Evolutionary conservation across 1,139 yeast species (phyloP), one percentile per base, ranked within the genome.

Genomic region (Insectozyma bohioensis): DNA sequence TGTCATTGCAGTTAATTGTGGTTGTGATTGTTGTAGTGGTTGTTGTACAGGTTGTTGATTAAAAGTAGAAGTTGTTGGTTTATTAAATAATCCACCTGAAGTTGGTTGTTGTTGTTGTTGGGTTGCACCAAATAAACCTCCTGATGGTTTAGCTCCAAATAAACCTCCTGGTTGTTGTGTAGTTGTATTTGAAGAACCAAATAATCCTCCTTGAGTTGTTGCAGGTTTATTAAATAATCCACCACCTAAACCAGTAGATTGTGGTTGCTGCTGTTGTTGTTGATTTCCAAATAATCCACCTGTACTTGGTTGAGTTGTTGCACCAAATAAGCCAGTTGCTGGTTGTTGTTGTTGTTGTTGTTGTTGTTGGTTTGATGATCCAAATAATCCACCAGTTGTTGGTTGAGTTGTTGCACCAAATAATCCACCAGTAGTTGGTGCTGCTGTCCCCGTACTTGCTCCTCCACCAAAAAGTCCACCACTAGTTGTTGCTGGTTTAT

Each of bases 1-100:
- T 0, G 97, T 86, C 74, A 90, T 78, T 5, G 95, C 84, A 3
- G 92, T 85, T 34, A 88, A 70, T 28, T 77, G 82, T 12, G 37
- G 35, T 31, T 37, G 51, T 20, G 42, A 48, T 26, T 44, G 49
- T 20, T 45, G 46, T 22, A 31, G 43, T 30, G 38, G 36, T 30
- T 37, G 39, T 23, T 30, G 42, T 28, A 28, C 10, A 28, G 32
- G 20, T 33, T 28, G 17, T 13, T 14, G 24, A 26, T 35, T n/a
- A n/a, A n/a, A n/a, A n/a, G n/a, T n/a, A n/a, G n/a, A n/a, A n/a
- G n/a, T n/a, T 23, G 30, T 15, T 24, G 28, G 39, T 13, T 36
- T 31, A 9, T 59, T 60, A 43, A 56, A 55, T 9, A 54, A 42
- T 6, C 52, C 51, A 12, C 50, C 41, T 6, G 36, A 20, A 16